Evolutionary conservation across 805 yeast species (phyloP).

Genomic region (Candida suzukii): DNA sequence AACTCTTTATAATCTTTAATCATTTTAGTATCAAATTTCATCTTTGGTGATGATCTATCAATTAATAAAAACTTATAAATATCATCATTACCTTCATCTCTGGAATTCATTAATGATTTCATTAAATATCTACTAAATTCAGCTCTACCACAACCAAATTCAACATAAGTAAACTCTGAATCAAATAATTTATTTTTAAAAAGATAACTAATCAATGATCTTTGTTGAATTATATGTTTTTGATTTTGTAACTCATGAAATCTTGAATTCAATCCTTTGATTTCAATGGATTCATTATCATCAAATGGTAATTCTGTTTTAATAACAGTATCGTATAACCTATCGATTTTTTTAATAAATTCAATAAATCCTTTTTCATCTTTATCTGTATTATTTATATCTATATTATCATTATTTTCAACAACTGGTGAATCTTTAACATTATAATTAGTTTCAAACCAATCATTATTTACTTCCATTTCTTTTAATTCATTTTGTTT

Average conservation of each 20-base stretch:
- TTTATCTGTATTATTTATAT: conserved; percentile 2
- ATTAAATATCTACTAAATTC: conserved; percentile 66
- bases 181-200: conserved; percentile 33
- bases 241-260: conserved; percentile 44
- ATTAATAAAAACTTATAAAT: conserved; percentile 44
- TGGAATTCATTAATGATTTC: conserved; percentile 18
- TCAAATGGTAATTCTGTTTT: background rate
- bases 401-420: conserved; percentile 2
- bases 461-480: conserved; percentile 21
- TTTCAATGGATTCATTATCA: too few species aligned
- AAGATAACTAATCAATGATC: conserved; percentile 69
- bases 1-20: conserved; percentile 52
- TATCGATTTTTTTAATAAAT: background rate
- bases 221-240: conserved; percentile 80
- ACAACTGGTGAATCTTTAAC: conserved; percentile 5
- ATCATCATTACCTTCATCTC: background rate
- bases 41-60: conserved; percentile 70
- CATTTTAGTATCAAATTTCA: conserved; percentile 73
- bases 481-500: conserved; percentile 27
- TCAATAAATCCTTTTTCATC: conserved; percentile 15
- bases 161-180: conserved; percentile 38
- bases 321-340: conserved; percentile 7
- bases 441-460: conserved; percentile 48
- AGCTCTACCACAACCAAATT: conserved; percentile 90
- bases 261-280: conserved; percentile 33